A percentile compares a stretch with the other conserved stretches of the same genome.
phyloP scores from a whole-genome alignment of 2,329 filamentous ascomycete species.

The Stachybotrys elegans region DNA sequence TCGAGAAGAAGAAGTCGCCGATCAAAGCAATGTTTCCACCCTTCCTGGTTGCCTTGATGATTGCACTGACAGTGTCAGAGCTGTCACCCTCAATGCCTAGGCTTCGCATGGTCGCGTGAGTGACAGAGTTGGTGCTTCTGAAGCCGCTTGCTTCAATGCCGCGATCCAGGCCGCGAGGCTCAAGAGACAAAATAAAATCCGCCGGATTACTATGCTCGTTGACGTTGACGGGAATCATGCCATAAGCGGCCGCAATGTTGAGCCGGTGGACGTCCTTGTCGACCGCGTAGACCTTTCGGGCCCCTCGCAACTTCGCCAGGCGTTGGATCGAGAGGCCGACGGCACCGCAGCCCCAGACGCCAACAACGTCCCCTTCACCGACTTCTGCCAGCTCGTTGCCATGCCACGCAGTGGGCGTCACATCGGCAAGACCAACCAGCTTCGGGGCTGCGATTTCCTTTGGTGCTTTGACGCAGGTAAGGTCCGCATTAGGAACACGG shows the following conservation, averaged over 20 bases:
- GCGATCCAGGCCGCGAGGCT: background rate
- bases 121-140: background rate
- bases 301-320: background rate
- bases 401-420: background rate
- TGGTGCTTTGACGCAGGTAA: background rate
- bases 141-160: slow-evolving; percentile 1
- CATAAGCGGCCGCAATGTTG: background rate
- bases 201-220: background rate
- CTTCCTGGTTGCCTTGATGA: slow-evolving; percentile 1
- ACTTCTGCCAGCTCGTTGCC: background rate
- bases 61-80: background rate
- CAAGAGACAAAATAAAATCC: background rate
- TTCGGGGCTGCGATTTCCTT: background rate
- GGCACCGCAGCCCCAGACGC: slow-evolving; percentile 1
- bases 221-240: slow-evolving; percentile 1
- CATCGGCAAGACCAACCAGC: slow-evolving; percentile 1
- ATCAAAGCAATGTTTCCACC: background rate
- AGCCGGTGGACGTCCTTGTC: slow-evolving; percentile 1
- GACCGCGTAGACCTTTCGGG: background rate
- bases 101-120: background rate
- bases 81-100: background rate
- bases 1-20: slow-evolving; percentile 1
- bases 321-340: slow-evolving; percentile 1
- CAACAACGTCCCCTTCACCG: background rate
- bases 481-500: background rate